Evolutionary conservation across 805 yeast genomes (phyloP).

Genomic region (Ogataea chonburiensis): DNA sequence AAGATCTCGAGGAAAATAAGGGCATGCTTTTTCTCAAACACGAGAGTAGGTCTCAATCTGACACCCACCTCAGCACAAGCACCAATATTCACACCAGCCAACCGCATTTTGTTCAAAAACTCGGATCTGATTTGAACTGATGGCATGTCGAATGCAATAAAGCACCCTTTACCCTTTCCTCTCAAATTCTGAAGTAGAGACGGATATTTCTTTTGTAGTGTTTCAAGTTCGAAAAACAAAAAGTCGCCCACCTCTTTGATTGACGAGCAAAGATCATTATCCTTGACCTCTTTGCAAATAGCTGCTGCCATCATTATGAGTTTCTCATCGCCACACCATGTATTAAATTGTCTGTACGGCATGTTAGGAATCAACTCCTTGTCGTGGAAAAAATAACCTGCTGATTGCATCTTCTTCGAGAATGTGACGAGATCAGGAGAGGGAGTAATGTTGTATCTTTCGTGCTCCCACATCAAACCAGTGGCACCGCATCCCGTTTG

Average conservation of each 20-base stretch:
- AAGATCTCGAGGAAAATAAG: constrained; percentile 55
- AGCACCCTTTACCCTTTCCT: constrained; percentile 74
- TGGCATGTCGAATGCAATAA: constrained; percentile 76
- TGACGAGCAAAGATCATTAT: constrained; percentile 55
- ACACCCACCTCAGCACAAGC: constrained; percentile 81
- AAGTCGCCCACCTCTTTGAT: constrained; percentile 65
- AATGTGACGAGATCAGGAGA: constrained; percentile 85
- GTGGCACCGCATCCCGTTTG: constrained; percentile 91
- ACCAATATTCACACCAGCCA: constrained; percentile 73
- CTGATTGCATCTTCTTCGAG: constrained; percentile 86
- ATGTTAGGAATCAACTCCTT: constrained; percentile 68
- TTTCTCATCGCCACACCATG: constrained; percentile 93
- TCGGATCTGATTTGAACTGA: constrained; percentile 55
- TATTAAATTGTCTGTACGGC: constrained; percentile 89
- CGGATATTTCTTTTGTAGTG: constrained; percentile 56
- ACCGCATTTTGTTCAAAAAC: constrained; percentile 59
- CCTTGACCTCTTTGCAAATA: constrained; percentile 62
- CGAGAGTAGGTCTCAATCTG: constrained; percentile 77
- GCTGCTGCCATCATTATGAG: constrained; percentile 73
- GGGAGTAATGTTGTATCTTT: constrained; percentile 71
- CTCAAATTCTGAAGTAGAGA: constrained; percentile 53
- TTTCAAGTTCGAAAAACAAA: constrained; percentile 55
- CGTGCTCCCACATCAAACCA: constrained; percentile 86
- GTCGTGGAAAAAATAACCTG: constrained; percentile 81
- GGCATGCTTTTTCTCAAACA: constrained; percentile 78